Evolutionary conservation across 1,139 yeast species (phyloP), one percentile per base, ranked within the genome.

Genomic region (Candida glucosophila): DNA sequence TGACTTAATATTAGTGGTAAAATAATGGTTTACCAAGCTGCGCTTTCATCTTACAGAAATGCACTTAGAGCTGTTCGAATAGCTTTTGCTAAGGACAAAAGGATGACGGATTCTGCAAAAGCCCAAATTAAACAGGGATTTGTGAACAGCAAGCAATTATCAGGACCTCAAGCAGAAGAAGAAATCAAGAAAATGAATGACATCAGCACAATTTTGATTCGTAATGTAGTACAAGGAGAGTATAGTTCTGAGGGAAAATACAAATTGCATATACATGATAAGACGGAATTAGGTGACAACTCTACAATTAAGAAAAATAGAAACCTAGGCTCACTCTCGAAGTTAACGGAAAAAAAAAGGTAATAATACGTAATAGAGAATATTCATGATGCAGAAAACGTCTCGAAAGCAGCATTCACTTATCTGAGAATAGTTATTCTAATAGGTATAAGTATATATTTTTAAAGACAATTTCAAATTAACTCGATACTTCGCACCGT

Each of bases 281-380:
- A 79, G 27, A 82, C 93, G 0, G 97, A 90, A 51, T 62, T 88
- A 28, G 97, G 97, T 9, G 95, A 86, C 47, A 90, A 90, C 49
- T 94, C 64, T 26, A 52, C 60, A 20, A 64, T 64, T 35, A 63
- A 59, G 36, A 57, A 54, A 28, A 48, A 50, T 29, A 46, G 41
- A 28, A 44, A 59, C 20, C 37, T 64, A 53, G 70, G 70, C 4
- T 51, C 64, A 19, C 56, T 64, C 35, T 58, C 67, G n/a, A n/a
- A 2, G 67, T 67, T 3, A 54, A 51, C 25, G 57, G 55, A 38
- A 57, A 35, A 23, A n/a, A n/a, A n/a, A n/a, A n/a, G n/a, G n/a
- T n/a, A n/a, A n/a, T n/a, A n/a, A n/a, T n/a, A n/a, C n/a, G n/a
- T n/a, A n/a, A n/a, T n/a, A n/a, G n/a, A n/a, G n/a, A n/a, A n/a